Evolutionary conservation across 2,329 filamentous ascomycete species (phyloP), one percentile per base, ranked within the genome.

Genomic region (Thielaviopsis euricoi): DNA sequence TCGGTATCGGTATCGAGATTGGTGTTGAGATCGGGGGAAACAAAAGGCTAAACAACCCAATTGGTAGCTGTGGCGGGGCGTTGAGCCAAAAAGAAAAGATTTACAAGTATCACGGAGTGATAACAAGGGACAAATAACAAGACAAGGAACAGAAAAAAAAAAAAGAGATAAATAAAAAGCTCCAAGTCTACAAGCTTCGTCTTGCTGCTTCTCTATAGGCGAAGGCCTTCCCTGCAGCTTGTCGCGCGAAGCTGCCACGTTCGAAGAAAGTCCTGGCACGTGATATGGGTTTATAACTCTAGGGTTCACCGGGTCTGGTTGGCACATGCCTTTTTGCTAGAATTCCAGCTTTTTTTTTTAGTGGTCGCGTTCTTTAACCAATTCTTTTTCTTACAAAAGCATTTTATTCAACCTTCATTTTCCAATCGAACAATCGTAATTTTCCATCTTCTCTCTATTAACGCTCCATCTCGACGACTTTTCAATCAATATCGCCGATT

Each of bases 161-260:
- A n/a, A n/a, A n/a, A n/a, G n/a, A n/a, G n/a, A n/a, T 33, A 33
- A 33, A 33, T 33, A 33, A 33, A 33, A 33, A 10, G n/a, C n/a
- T 33, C 5, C 29, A 10, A 33, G 29, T 33, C 12, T 10, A 10
- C 29, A 33, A 33, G 29, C 29, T 33, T 33, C 29, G 29, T 33
- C 29, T 33, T 6, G 7, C 12, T 33, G 9, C 29, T 33, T 26
- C 29, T 33, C 29, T 33, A 33, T 33, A 33, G 29, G 29, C 19
- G 33, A 53, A 53, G 52, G 52, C 29, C 52, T 48, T 17, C 29
- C 23, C 52, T 55, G 48, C 21, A 33, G 46, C 25, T 56, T 58
- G 52, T 53, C 56, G 37, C n/a, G 22, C 23, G 55, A 62, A 62
- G 54, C 59, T 60, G 61, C 61, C 61, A 62, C 61, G 61, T 62